Evolutionary conservation across 2,329 filamentous ascomycete genomes (phyloP), one percentile per base, ranked within the genome.

Genomic region (Cadophora malorum): DNA sequence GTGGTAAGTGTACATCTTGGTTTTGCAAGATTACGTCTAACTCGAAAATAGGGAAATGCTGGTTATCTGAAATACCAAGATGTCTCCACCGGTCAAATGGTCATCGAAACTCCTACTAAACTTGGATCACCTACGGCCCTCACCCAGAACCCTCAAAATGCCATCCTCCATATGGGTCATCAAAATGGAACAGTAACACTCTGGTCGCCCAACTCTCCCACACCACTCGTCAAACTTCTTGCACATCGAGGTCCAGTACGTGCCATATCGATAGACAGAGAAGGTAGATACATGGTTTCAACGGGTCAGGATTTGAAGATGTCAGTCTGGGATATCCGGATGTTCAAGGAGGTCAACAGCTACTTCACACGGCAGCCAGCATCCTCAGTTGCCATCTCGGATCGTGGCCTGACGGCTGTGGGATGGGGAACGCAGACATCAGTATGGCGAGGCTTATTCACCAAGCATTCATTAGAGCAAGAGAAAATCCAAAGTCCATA

Each of bases 301-400:
- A 90, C 93, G 0, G 95, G 94, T 0, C 93, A 97, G 78, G 95
- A 97, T 78, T 85, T 89, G 72, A 93, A 91, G 77, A 96, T 97
- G 91, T 89, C 91, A n/a, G 90, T 97, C 14, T 97, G 95, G 94
- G 95, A 98, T 78, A 90, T 98, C 70, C 89, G 95, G 53, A 97
- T 93, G 86, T 96, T 96, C 83, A 93, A 91, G 74, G 93, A 97
- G 77, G 91, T 99, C 31, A 92, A 96, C 81, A 93, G 86, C 73
- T 98, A 98, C 81, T 93, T 90, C 71, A 92, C 94, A 45, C 87
- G 90, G 49, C 88, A 92, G 67, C 96, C 96, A 0, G 94, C 92
- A 5, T 90, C 92, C 1, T 92, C 92, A 0, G 85, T 98, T 28
- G 85, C 93, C 25, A 96, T 99, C 77, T 97, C 93, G 64, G 96